These are phyloP conservation scores for Zygosaccharomyces kombuchaensis DNA, from an alignment of 805 yeast genomes.

Conservation along the genomic window DNA sequence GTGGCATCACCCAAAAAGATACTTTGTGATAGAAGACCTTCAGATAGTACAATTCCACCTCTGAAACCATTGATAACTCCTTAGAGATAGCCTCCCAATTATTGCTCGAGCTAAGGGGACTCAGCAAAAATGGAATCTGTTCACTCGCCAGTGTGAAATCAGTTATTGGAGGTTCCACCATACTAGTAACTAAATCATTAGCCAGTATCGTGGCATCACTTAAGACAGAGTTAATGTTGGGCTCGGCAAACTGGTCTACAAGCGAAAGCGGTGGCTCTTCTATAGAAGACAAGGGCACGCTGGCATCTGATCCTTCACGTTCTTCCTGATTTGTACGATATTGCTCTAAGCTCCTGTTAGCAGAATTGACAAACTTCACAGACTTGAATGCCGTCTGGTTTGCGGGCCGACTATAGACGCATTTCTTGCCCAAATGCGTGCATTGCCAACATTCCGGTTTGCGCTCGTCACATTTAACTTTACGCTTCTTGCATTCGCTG, in stretches of 20 bases:
- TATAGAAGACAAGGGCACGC: neutral
- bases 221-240: slow-evolving; percentile 7
- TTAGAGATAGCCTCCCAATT: slow-evolving; percentile 11
- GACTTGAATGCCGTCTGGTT: slow-evolving; percentile 1
- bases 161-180: slow-evolving; percentile 3
- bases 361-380: slow-evolving; percentile 3
- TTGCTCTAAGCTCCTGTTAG: neutral
- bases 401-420: slow-evolving; percentile 5
- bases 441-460: slow-evolving; percentile 13
- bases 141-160: slow-evolving; percentile 1
- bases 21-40: slow-evolving; percentile 14
- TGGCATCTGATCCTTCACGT: neutral
- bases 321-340: neutral
- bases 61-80: slow-evolving; percentile 1
- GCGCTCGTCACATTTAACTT: slow-evolving; percentile 16
- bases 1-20: slow-evolving; percentile 19
- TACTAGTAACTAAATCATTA: slow-evolving; percentile 10
- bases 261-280: neutral
- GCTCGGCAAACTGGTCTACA: neutral
- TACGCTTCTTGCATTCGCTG: slow-evolving; percentile 15
- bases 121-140: neutral
- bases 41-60: slow-evolving; percentile 11
- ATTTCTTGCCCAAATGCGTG: slow-evolving; percentile 10
- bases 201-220: slow-evolving; percentile 11
- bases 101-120: neutral